Evolutionary conservation across 163 green algal species (phyloP).

Genomic region (Chlorella variabilis): DNA sequence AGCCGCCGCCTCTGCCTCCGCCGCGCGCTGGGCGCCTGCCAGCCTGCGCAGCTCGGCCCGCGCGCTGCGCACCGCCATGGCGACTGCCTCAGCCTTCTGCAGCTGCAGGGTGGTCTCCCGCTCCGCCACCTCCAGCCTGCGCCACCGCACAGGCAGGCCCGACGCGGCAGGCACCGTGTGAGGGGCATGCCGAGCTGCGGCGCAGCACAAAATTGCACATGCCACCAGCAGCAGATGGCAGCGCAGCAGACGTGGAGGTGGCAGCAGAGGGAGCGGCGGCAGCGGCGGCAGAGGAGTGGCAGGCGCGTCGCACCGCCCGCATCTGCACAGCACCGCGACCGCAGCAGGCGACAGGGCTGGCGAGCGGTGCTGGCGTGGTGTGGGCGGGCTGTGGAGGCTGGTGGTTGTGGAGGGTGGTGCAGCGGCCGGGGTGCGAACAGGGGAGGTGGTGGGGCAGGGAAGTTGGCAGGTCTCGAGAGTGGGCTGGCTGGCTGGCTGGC

Average conservation of each 20-base stretch:
- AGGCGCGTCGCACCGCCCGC: too few relatives aligned
- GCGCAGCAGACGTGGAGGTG: background rate
- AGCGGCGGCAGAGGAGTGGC: background rate
- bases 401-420: too few relatives aligned
- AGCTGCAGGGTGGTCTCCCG: conserved; percentile 17
- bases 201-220: too few relatives aligned
- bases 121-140: conserved; percentile 35
- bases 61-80: conserved; percentile 5
- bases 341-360: background rate
- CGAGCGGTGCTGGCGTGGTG: background rate
- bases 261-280: background rate
- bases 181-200: too few relatives aligned
- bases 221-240: too few relatives aligned
- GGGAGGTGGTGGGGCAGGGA: too few relatives aligned
- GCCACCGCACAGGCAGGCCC: background rate
- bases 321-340: too few relatives aligned
- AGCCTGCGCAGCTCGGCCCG: conserved; percentile 10
- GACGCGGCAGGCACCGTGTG: background rate
- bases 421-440: too few relatives aligned
- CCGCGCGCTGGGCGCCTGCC: background rate
- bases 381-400: too few relatives aligned
- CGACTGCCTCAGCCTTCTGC: conserved; percentile 34
- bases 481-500: too few relatives aligned
- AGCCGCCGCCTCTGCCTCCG: background rate
- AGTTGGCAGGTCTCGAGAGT: too few relatives aligned